These are phyloP conservation scores for Cadophora sp. DNA, from an alignment of 2,329 filamentous ascomycete genomes.

Conservation along the genomic window DNA sequence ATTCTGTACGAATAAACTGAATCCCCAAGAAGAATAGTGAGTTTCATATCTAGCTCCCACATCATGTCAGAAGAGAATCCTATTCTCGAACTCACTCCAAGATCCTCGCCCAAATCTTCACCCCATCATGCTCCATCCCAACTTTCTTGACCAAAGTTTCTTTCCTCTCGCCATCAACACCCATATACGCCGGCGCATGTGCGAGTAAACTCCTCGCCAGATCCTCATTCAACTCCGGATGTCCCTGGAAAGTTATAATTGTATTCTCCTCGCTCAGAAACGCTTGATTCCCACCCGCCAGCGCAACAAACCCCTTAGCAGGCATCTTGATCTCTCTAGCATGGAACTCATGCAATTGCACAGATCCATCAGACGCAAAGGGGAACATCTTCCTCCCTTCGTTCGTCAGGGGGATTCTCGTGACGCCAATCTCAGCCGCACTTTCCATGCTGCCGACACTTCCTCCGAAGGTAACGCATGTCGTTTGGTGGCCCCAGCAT, in stretches of 20 bases:
- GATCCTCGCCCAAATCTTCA: constrained; percentile 49
- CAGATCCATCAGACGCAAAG: constrained; percentile 21
- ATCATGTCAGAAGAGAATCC: not conserved
- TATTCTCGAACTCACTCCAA: constrained; percentile 27
- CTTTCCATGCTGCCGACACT: constrained; percentile 47
- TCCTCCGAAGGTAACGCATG: constrained; percentile 49
- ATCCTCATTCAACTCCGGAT: constrained; percentile 52
- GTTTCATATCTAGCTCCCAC: not conserved
- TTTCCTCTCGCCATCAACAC: constrained; percentile 45
- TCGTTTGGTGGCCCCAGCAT: constrained; percentile 56
- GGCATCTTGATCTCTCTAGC: constrained; percentile 48
- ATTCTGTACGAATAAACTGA: not conserved
- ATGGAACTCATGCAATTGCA: constrained; percentile 52
- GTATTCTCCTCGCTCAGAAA: constrained; percentile 49
- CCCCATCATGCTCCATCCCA: constrained; percentile 47
- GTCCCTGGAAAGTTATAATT: constrained; percentile 54
- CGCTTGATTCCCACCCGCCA: constrained; percentile 49
- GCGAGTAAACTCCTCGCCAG: constrained; percentile 49
- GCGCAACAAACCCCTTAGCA: constrained; percentile 46
- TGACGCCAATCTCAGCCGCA: constrained; percentile 51
- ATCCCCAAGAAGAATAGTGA: not conserved
- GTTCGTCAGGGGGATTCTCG: constrained; percentile 48
- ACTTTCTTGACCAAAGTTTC: constrained; percentile 42
- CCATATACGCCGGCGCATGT: constrained; percentile 49
- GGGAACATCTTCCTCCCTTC: constrained; percentile 50